Base-by-base conservation (phyloP, 1,284 basidiomycete genomes). In the Austroboletus novae-zelandiae region DNA sequence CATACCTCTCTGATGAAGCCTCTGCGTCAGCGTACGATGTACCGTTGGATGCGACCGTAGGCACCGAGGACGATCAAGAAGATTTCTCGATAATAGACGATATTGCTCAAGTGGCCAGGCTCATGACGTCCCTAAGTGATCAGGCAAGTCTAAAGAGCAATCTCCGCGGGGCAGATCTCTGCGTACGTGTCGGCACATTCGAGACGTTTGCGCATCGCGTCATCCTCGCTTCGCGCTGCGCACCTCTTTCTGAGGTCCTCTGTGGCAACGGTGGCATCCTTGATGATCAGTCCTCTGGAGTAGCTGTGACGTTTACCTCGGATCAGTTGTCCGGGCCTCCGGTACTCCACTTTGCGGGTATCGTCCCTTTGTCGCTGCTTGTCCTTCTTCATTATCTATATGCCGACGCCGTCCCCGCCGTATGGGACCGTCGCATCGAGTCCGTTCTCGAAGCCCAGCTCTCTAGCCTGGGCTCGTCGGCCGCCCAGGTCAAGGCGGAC, bases 371-470 rank as follows among this genome's bases (percentile, higher is more conserved):
- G 4, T 76, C 92, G 0, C 71, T 88, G 5, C 77, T 98, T 9
- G 77, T 98, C 23, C 73, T 98, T 7, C 66, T 97, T 15, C 80
- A 87, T 43, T 98, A 96, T 64, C 66, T 98, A 11, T 98, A 98
- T 71, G 82, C 90, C 3, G 95, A 98, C 66, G 80, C 86, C 27
- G 67, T 95, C 0, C 76, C 91, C 8, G 83, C 92, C 0, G 65
- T 96, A 7, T 97, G 94, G 92, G 94, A 98, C 61, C 75, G 78
- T 11, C 83, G 93, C 11, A 76, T 98, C 10, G 73, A 74, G 1
- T 62, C 72, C 1, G 69, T 73, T 2, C 70, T 89, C 3, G 73
- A 74, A 40, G 63, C 63, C 5, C 66, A 74, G 45, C 72, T 81
- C 35, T 57, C 68, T 8, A 57, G 57, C n/a, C 59, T 77, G 18